These are phyloP conservation scores for Globisporangium mamillatum DNA, from an alignment of 352 stramenopile species.

Conservation along the genomic window DNA sequence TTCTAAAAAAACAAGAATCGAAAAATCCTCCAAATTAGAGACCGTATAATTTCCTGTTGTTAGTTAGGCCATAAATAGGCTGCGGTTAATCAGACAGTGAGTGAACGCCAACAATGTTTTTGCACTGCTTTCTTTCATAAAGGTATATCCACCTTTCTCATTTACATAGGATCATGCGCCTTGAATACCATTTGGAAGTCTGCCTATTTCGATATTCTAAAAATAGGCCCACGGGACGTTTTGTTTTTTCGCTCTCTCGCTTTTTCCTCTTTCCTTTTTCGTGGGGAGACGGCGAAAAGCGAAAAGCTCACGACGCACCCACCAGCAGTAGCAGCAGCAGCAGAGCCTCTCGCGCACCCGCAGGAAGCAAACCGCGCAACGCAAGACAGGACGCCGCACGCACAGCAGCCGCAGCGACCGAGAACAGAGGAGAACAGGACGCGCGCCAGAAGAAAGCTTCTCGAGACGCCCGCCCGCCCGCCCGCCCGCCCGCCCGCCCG, in stretches of 20 bases:
- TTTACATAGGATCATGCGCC: too few relatives aligned
- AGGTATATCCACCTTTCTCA: too few relatives aligned
- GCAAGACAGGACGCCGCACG: neutral
- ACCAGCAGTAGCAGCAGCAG: neutral
- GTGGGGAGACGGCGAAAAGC: slow-evolving; percentile 6
- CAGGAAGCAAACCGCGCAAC: neutral
- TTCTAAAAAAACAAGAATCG: too few relatives aligned
- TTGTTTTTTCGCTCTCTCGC: slow-evolving; percentile 3
- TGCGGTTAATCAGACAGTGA: too few relatives aligned
- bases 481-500: too few relatives aligned
- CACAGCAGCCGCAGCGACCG: neutral
- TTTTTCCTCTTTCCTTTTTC: slow-evolving; percentile 1
- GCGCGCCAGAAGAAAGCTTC: neutral
- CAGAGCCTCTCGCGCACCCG: neutral
- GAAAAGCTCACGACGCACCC: slow-evolving; percentile 7
- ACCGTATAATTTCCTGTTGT: too few relatives aligned
- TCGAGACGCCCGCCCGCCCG: neutral
- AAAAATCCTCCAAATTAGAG: too few relatives aligned
- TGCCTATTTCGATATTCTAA: neutral
- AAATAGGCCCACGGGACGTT: slow-evolving; percentile 3
- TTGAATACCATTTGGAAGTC: too few relatives aligned
- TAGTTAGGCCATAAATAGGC: too few relatives aligned
- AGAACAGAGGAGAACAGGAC: neutral
- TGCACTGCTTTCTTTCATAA: too few relatives aligned
- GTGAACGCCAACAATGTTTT: too few relatives aligned